phyloP scores from a whole-genome alignment of 768 basidiomycete genomes.

The Gloeopeniophorella convolvens region DNA sequence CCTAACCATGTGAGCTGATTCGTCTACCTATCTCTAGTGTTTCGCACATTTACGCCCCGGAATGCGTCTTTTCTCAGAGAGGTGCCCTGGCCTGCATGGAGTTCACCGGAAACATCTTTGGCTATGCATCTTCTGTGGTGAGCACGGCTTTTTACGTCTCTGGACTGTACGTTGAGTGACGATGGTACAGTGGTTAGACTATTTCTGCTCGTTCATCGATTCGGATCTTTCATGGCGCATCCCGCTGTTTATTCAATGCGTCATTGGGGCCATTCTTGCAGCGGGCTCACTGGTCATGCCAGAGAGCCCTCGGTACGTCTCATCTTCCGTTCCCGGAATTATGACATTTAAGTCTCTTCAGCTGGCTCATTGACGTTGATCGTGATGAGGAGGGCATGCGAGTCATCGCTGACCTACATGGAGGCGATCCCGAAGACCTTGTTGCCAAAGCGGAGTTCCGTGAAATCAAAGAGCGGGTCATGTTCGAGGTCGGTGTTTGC shows the following conservation, averaged over 20 bases:
- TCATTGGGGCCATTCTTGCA: constrained; percentile 78
- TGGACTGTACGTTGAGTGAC: not conserved
- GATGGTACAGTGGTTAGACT: constrained; percentile 74
- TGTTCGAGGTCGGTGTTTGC: constrained; percentile 48
- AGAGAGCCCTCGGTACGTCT: constrained; percentile 73
- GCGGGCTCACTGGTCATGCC: constrained; percentile 78
- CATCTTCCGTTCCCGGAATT: not conserved
- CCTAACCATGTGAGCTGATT: constrained; percentile 60
- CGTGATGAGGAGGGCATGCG: constrained; percentile 76
- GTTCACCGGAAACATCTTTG: constrained; percentile 88
- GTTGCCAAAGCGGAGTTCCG: constrained; percentile 77
- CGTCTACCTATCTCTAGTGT: not conserved
- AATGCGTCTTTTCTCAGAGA: constrained; percentile 45
- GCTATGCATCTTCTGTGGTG: constrained; percentile 87
- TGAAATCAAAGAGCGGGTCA: constrained; percentile 80
- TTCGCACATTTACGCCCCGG: not conserved
- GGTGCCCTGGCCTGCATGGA: constrained; percentile 93
- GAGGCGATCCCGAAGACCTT: constrained; percentile 63
- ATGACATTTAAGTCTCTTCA: constrained; percentile 24
- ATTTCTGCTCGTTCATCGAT: constrained; percentile 84
- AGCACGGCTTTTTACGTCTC: constrained; percentile 26
- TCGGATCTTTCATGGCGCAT: constrained; percentile 88
- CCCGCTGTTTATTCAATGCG: constrained; percentile 81
- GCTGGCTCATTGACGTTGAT: constrained; percentile 87
- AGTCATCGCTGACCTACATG: constrained; percentile 86